A percentile compares a stretch with the other conserved stretches of the same genome.
These are phyloP conservation scores for Yamadazyma trypodendri DNA, from an alignment of 1,139 yeast species.

Conservation along the genomic window DNA sequence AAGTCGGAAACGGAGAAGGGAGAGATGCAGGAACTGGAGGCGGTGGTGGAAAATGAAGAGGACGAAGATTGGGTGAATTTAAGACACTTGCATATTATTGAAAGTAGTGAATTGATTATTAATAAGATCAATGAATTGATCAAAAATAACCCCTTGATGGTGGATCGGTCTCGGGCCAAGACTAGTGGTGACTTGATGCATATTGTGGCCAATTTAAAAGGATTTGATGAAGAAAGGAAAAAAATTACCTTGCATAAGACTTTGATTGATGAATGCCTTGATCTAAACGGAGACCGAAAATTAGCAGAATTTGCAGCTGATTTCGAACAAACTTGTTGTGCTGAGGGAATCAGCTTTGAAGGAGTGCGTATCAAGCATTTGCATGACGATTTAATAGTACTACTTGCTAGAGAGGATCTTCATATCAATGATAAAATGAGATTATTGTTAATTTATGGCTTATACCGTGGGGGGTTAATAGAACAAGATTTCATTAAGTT, in stretches of 20 bases:
- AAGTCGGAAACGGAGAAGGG: conserved; percentile 63
- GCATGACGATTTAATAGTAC: conserved; percentile 62
- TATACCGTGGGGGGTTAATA: conserved; percentile 82
- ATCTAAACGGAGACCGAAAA: conserved; percentile 49
- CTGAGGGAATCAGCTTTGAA: conserved; percentile 70
- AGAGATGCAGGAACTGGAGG: conserved; percentile 39
- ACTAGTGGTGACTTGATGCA: conserved; percentile 62
- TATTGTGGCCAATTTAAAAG: conserved; percentile 66
- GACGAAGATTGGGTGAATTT: conserved; percentile 77
- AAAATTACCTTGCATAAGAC: conserved; percentile 59
- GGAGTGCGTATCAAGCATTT: conserved; percentile 65
- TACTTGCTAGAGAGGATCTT: conserved; percentile 54
- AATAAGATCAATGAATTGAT: conserved; percentile 65
- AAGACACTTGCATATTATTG: conserved; percentile 76
- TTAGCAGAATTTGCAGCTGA: conserved; percentile 64
- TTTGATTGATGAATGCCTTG: conserved; percentile 58
- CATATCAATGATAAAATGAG: conserved; percentile 69
- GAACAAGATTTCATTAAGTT: conserved; percentile 73
- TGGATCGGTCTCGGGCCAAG: conserved; percentile 60
- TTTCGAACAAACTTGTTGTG: conserved; percentile 72
- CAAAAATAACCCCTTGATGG: conserved; percentile 69
- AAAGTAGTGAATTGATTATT: conserved; percentile 64
- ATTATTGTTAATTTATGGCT: conserved; percentile 71
- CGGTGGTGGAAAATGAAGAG: conserved; percentile 52
- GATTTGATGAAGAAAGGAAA: conserved; percentile 66